Evolutionary conservation across 2,329 filamentous ascomycete species (phyloP).

Genomic region (Penicillium decumbens): DNA sequence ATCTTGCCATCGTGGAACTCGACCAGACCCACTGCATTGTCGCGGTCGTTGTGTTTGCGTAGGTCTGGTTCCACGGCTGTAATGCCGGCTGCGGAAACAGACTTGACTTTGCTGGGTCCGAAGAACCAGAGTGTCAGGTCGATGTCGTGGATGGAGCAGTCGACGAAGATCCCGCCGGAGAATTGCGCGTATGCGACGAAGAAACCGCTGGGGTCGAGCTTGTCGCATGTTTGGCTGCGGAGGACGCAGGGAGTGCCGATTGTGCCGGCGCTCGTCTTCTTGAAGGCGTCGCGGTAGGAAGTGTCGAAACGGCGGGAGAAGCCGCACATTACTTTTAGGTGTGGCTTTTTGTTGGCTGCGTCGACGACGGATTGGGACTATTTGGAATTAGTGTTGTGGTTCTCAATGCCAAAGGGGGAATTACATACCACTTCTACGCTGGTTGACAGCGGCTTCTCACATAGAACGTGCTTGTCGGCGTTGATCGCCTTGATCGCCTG

Average conservation of each 20-base stretch:
- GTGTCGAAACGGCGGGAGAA: slow-evolving; percentile 64
- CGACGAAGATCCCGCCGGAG: slow-evolving; percentile 65
- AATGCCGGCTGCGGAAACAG: slow-evolving; percentile 53
- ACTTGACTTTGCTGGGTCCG: slow-evolving; percentile 52
- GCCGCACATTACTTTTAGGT: slow-evolving; percentile 63
- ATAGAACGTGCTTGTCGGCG: slow-evolving; percentile 53
- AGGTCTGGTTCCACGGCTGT: slow-evolving; percentile 58
- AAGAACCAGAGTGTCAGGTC: slow-evolving; percentile 63
- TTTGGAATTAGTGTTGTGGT: not conserved
- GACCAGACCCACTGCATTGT: slow-evolving; percentile 60
- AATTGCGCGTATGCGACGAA: slow-evolving; percentile 64
- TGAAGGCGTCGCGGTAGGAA: slow-evolving; percentile 58
- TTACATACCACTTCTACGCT: slow-evolving; percentile 53
- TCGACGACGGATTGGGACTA: slow-evolving; percentile 59
- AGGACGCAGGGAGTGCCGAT: slow-evolving; percentile 60
- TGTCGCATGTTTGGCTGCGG: slow-evolving; percentile 64
- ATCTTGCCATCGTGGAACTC: slow-evolving; percentile 63
- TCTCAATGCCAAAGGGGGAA: not conserved
- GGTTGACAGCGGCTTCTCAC: slow-evolving; percentile 54
- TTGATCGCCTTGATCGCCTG: slow-evolving; percentile 56
- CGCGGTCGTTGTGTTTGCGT: slow-evolving; percentile 54
- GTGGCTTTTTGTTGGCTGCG: slow-evolving; percentile 51
- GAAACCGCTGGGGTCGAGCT: slow-evolving; percentile 60
- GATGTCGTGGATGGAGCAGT: slow-evolving; percentile 68
- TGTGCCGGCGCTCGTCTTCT: slow-evolving; percentile 49